Conservation (phyloP, 1,284 basidiomycete genomes). For the Xanthoconium separans region DNA sequence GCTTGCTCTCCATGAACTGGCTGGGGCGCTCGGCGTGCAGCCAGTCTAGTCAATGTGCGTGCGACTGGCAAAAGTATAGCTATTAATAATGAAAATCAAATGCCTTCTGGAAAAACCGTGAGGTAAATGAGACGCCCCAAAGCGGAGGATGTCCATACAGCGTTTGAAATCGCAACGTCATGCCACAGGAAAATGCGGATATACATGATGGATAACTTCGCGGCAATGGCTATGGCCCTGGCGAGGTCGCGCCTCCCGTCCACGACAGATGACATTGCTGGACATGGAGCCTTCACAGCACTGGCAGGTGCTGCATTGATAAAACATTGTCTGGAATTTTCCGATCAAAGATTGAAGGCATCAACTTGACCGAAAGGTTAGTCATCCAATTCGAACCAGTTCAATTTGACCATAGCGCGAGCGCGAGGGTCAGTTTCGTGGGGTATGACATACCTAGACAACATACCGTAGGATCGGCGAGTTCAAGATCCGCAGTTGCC, state of each 20-base stretch:
- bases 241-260: not conserved
- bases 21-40: not conserved
- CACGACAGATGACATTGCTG: not conserved
- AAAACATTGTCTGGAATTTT: not conserved
- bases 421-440: no score
- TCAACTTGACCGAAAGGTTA: not conserved
- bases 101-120: not conserved
- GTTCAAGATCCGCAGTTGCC: not conserved
- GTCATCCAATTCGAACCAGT: no score
- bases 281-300: not conserved
- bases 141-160: not conserved
- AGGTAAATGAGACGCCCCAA: not conserved
- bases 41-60: no score
- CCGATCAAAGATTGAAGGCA: not conserved
- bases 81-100: not conserved
- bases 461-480: not conserved
- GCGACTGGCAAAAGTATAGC: not conserved
- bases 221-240: not conserved
- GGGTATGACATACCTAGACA: no score
- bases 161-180: not conserved
- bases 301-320: not conserved
- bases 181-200: constrained; percentile 2
- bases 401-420: no score
- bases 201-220: not conserved
- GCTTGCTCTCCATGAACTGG: not conserved